A percentile compares a stretch with the other conserved stretches of the same genome.
Conservation (phyloP, 192 early-diverging fungal genomes). For the Backusella liffmaniae region DNA sequence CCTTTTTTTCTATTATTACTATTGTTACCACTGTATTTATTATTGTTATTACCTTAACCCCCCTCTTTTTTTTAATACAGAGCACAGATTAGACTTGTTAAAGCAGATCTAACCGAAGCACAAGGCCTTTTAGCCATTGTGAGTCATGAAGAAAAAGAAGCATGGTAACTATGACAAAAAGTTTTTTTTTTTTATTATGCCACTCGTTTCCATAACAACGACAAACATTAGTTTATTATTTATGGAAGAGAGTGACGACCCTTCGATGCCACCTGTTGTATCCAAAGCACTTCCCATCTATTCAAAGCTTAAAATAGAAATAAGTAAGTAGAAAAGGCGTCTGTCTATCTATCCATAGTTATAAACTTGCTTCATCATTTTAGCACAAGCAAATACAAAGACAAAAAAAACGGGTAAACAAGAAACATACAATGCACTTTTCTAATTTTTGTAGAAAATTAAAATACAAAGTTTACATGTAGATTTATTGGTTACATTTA, state of each 20-base stretch:
- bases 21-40: background rate
- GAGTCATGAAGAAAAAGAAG: conserved; percentile 1
- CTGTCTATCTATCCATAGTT: too few species aligned
- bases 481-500: conserved; percentile 13
- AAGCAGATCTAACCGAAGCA: background rate
- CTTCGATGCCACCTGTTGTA: conserved; percentile 10
- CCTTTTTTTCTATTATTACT: conserved; percentile 12
- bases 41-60: background rate
- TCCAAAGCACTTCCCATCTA: conserved; percentile 2
- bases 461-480: background rate
- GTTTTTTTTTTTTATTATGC: background rate
- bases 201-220: background rate
- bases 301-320: conserved; percentile 5
- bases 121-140: conserved; percentile 6
- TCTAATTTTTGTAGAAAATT: background rate
- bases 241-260: background rate
- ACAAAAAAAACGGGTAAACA: conserved; percentile 4
- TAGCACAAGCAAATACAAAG: background rate
- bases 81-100: background rate
- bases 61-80: background rate
- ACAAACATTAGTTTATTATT: conserved; percentile 7
- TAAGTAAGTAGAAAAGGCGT: background rate
- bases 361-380: too few species aligned
- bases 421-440: background rate
- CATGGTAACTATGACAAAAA: conserved; percentile 6